A percentile compares a stretch with the other conserved stretches of the same genome.
Conservation (phyloP, 2,329 filamentous ascomycete species). For the Ceratocystis alfenasii region DNA sequence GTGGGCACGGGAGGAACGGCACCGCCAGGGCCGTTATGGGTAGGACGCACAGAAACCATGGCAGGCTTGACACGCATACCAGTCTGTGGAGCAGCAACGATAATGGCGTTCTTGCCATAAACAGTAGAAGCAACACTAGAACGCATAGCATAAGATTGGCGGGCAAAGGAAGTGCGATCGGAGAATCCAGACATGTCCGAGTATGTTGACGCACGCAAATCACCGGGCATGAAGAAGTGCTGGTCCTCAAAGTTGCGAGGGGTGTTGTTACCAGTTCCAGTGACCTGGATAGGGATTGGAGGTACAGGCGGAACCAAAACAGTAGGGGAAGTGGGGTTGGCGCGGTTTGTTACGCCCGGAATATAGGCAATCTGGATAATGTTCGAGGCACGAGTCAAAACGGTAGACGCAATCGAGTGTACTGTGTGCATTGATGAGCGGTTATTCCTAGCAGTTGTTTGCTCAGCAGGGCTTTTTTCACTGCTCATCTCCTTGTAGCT, state of each 20-base stretch:
- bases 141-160: slow-evolving; percentile 46
- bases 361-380: slow-evolving; percentile 99
- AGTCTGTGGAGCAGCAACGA: slow-evolving; percentile 72
- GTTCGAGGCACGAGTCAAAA: slow-evolving; percentile 90
- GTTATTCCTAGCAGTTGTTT: slow-evolving; percentile 42
- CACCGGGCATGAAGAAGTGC: slow-evolving; percentile 85
- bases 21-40: slow-evolving; percentile 35
- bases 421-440: slow-evolving; percentile 75
- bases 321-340: slow-evolving; percentile 68
- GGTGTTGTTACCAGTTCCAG: slow-evolving; percentile 34
- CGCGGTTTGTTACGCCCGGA: slow-evolving; percentile 87
- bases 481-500: slow-evolving; percentile 38
- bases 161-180: slow-evolving; percentile 50
- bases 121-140: slow-evolving; percentile 84
- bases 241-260: slow-evolving; percentile 57
- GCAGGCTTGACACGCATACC: slow-evolving; percentile 80
- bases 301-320: slow-evolving; percentile 84
- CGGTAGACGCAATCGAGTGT: slow-evolving; percentile 85
- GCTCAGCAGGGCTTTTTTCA: slow-evolving; percentile 26
- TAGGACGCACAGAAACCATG: slow-evolving; percentile 81
- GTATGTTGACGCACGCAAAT: slow-evolving; percentile 83
- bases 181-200: slow-evolving; percentile 58
- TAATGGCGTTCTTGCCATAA: slow-evolving; percentile 80
- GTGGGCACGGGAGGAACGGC: slow-evolving; percentile 59
- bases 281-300: slow-evolving; percentile 63